These are phyloP conservation scores for Quillaja saponaria DNA, from an alignment of 306 rosid genomes.

Conservation along the genomic window DNA sequence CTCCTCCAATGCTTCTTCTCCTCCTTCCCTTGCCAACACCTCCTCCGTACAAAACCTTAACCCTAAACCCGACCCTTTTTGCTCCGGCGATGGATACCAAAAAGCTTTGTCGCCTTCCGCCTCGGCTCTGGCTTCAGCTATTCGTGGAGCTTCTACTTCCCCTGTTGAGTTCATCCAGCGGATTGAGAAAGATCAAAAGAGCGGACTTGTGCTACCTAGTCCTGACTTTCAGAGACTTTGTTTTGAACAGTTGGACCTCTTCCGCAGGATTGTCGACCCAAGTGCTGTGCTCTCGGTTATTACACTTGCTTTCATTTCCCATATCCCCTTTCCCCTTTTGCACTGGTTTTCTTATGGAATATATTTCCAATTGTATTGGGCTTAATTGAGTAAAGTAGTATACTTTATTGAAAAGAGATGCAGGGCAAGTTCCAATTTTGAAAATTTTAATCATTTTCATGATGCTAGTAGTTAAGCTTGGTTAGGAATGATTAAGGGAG, in stretches of 20 bases:
- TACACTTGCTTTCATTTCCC: not conserved
- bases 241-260: conserved; percentile 67
- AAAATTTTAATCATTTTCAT: not conserved
- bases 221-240: conserved; percentile 78
- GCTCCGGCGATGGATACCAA: conserved; percentile 35
- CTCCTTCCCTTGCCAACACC: conserved; percentile 28
- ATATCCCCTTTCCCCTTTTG: not conserved
- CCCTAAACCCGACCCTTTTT: conserved; percentile 31
- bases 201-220: conserved; percentile 67
- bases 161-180: conserved; percentile 77
- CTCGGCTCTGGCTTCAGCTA: conserved; percentile 69
- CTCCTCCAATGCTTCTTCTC: conserved; percentile 25
- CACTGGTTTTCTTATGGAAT: not conserved
- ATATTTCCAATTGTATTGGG: too few relatives aligned
- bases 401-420: too few relatives aligned
- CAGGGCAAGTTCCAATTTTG: not conserved
- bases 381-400: too few relatives aligned
- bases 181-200: conserved; percentile 44
- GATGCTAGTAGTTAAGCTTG: not conserved
- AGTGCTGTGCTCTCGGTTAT: conserved; percentile 74
- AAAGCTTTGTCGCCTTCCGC: conserved; percentile 55
- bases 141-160: conserved; percentile 74
- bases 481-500: not conserved
- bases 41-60: conserved; percentile 49
- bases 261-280: conserved; percentile 73